Evolutionary conservation across 805 yeast species (phyloP).

Genomic region (Candida orba): DNA sequence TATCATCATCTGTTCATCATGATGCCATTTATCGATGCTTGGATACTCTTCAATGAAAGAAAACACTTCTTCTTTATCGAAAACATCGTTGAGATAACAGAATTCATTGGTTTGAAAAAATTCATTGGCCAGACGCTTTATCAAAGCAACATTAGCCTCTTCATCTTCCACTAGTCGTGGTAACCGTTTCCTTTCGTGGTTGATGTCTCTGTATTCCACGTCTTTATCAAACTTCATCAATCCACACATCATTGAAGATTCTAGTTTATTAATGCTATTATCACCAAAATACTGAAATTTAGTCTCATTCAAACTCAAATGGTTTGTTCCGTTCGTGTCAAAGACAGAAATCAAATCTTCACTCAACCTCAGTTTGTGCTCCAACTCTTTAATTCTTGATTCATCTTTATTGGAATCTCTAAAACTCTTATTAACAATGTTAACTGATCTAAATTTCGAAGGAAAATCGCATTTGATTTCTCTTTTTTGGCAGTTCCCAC

Average conservation of each 20-base stretch:
- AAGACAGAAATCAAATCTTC: conserved; percentile 21
- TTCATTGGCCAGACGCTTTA: conserved; percentile 5
- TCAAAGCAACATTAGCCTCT: conserved; percentile 7
- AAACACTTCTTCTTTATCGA: conserved; percentile 10
- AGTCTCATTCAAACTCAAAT: neutral
- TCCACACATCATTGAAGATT: conserved; percentile 4
- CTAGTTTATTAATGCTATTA: conserved; percentile 10
- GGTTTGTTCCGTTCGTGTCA: conserved; percentile 11
- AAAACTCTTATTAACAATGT: conserved; percentile 1
- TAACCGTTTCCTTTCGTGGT: conserved; percentile 5
- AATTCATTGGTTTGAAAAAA: conserved; percentile 12
- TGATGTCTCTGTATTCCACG: neutral
- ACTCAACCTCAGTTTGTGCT: conserved; percentile 11
- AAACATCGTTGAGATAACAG: conserved; percentile 12
- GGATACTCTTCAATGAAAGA: conserved; percentile 9
- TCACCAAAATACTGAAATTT: conserved; percentile 9
- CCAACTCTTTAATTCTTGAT: conserved; percentile 13
- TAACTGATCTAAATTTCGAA: conserved; percentile 19
- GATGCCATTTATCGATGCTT: conserved; percentile 5
- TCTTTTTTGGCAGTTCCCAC: conserved; percentile 13
- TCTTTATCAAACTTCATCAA: neutral
- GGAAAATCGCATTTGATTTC: conserved; percentile 17
- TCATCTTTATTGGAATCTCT: conserved; percentile 1
- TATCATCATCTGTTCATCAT: conserved; percentile 18
- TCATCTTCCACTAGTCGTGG: conserved; percentile 8